These are phyloP conservation scores for Haplographium delicatum DNA, from an alignment of 495 filamentous ascomycete species.

Conservation along the genomic window DNA sequence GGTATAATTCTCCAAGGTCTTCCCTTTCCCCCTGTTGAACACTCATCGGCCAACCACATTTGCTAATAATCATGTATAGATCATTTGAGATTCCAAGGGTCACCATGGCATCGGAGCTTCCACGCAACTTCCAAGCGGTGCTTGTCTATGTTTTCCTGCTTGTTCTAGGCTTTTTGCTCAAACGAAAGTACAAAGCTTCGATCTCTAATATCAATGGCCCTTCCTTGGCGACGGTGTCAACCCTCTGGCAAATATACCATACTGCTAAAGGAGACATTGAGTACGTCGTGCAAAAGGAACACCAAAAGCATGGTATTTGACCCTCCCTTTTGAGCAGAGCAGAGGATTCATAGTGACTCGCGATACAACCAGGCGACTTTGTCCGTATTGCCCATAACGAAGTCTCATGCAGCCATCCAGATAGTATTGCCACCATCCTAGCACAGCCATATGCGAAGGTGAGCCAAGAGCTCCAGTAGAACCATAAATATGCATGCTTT, in stretches of 20 bases:
- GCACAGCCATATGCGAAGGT: slow-evolving; percentile 26
- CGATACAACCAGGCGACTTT: slow-evolving; percentile 37
- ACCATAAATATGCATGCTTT: background rate
- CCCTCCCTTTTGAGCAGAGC: background rate
- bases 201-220: slow-evolving; percentile 9
- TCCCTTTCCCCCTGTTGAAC: too few species aligned
- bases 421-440: slow-evolving; percentile 32
- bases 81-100: too few species aligned
- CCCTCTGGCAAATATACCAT: slow-evolving; percentile 7
- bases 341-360: background rate
- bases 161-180: too few species aligned
- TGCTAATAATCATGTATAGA: too few species aligned
- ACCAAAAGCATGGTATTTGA: slow-evolving; percentile 8
- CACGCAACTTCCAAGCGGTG: too few species aligned
- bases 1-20: too few species aligned
- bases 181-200: too few species aligned
- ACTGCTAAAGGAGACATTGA: slow-evolving; percentile 2
- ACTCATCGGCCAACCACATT: too few species aligned
- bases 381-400: slow-evolving; percentile 45
- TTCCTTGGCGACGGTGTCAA: slow-evolving; percentile 8
- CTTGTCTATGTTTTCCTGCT: too few species aligned
- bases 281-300: background rate
- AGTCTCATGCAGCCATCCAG: slow-evolving; percentile 42
- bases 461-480: background rate
- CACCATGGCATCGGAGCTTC: too few species aligned